phyloP scores from a whole-genome alignment of 2,329 filamentous ascomycete genomes.

The Claviceps maximensis region DNA sequence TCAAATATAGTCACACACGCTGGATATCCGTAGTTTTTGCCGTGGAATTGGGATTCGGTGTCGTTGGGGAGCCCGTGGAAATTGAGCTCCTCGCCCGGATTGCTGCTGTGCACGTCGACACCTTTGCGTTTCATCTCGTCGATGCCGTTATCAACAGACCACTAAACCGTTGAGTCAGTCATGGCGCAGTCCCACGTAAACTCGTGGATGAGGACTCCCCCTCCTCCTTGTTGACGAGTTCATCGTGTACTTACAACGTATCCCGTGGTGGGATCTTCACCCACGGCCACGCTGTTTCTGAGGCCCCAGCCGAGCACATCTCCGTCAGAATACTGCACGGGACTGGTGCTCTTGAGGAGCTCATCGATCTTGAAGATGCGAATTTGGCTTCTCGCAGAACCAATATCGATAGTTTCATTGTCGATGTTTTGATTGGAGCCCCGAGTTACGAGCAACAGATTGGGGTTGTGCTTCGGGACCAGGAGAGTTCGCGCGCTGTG shows the following conservation, averaged over 20 bases:
- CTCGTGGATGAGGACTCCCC: no score
- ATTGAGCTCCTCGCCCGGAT: conserved; percentile 61
- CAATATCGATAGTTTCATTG: conserved; percentile 29
- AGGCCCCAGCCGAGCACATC: conserved; percentile 48
- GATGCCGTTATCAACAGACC: conserved; percentile 52
- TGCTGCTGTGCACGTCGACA: conserved; percentile 47
- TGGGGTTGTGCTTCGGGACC: conserved; percentile 35
- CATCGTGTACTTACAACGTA: conserved; percentile 20
- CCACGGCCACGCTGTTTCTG: conserved; percentile 55
- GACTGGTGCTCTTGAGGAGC: conserved; percentile 12
- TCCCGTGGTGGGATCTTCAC: conserved; percentile 38
- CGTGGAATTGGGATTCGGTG: conserved; percentile 11
- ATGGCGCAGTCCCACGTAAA: no score
- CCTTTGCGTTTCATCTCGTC: conserved; percentile 44
- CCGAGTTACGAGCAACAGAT: conserved; percentile 46
- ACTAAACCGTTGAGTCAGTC: conserved; percentile 12
- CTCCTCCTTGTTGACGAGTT: no score
- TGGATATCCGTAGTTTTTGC: conserved; percentile 49
- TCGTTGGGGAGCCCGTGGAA: conserved; percentile 45
- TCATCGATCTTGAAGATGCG: conserved; percentile 30
- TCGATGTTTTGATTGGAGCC: conserved; percentile 49
- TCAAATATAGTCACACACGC: conserved; percentile 48
- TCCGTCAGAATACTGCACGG: conserved; percentile 30
- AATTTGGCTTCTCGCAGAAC: conserved; percentile 45
- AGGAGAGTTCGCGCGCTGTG: conserved; percentile 52